Percentiles rank a stretch among this genome's conserved stretches.
Conservation (phyloP, 2,329 filamentous ascomycete genomes). For the Claviceps humidiphila region DNA sequence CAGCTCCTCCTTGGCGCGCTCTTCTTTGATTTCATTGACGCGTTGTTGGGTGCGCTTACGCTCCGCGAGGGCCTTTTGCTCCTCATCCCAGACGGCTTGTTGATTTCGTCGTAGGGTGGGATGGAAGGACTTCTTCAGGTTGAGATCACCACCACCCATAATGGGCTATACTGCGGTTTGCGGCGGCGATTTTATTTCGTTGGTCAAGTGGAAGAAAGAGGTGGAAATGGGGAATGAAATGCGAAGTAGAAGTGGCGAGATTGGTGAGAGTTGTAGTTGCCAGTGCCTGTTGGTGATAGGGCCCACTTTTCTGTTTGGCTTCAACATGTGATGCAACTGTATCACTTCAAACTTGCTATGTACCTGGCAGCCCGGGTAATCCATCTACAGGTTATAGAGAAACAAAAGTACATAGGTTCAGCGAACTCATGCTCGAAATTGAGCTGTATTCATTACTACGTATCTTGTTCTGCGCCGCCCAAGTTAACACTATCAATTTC, state of each 20-base stretch:
- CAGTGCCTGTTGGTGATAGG: background rate
- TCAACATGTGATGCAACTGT: background rate
- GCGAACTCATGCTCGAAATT: too few species aligned
- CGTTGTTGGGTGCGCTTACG: slow-evolving; percentile 87
- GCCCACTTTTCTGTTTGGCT: slow-evolving; percentile 1
- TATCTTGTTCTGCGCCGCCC: too few species aligned
- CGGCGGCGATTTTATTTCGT: background rate
- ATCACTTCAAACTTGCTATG: background rate
- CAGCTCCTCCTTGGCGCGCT: slow-evolving; percentile 82
- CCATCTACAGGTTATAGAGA: too few species aligned
- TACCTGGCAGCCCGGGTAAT: too few species aligned
- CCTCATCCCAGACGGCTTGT: slow-evolving; percentile 77
- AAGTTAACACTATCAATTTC: too few species aligned
- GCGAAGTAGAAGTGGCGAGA: background rate
- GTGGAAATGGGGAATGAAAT: background rate
- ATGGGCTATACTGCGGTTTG: slow-evolving; percentile 21
- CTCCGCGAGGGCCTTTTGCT: slow-evolving; percentile 85
- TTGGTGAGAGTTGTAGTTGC: background rate
- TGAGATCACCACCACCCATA: slow-evolving; percentile 91
- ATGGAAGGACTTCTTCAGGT: slow-evolving; percentile 92
- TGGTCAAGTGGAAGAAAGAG: background rate
- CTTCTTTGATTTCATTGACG: slow-evolving; percentile 85
- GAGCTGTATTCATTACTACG: too few species aligned
- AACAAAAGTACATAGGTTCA: too few species aligned
- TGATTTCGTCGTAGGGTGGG: slow-evolving; percentile 85